Conservation (phyloP, 2,329 filamentous ascomycete species). For the Talaromyces sp. region DNA sequence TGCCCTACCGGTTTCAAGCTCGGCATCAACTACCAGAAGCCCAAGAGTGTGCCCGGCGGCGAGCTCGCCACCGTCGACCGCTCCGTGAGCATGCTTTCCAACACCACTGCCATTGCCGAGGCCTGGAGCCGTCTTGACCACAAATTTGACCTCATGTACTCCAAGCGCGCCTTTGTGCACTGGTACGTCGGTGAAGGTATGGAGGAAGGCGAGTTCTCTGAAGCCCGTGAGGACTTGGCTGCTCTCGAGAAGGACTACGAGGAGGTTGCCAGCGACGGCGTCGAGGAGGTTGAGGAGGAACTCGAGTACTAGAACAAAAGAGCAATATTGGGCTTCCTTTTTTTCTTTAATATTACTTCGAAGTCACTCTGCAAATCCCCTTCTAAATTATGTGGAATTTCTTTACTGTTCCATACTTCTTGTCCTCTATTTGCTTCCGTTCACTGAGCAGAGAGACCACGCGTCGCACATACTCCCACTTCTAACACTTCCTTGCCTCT, state of each 20-base stretch:
- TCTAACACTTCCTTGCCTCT: conserved; percentile 11
- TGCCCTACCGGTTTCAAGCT: conserved; percentile 66
- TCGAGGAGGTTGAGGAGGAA: conserved; percentile 55
- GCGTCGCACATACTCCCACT: conserved; percentile 9
- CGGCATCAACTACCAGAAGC: conserved; percentile 62
- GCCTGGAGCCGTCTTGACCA: conserved; percentile 61
- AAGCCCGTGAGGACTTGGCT: conserved; percentile 79
- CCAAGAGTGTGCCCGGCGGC: conserved; percentile 47
- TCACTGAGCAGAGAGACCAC: neutral
- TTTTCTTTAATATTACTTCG: neutral
- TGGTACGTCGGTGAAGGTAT: conserved; percentile 84
- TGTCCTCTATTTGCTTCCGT: neutral
- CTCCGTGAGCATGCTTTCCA: conserved; percentile 59
- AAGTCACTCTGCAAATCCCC: neutral
- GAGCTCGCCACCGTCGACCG: conserved; percentile 52
- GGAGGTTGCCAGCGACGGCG: conserved; percentile 69
- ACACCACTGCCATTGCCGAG: conserved; percentile 63
- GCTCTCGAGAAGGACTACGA: conserved; percentile 84
- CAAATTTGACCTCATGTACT: conserved; percentile 68
- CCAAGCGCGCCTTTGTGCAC: conserved; percentile 65
- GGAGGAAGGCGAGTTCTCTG: conserved; percentile 87
- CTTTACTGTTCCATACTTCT: conserved; percentile 13
- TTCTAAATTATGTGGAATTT: neutral
- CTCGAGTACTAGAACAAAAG: conserved; percentile 26
- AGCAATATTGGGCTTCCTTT: neutral